Base-by-base conservation (phyloP, 192 early-diverging fungal species). In the Coemansia sp. region DNA sequence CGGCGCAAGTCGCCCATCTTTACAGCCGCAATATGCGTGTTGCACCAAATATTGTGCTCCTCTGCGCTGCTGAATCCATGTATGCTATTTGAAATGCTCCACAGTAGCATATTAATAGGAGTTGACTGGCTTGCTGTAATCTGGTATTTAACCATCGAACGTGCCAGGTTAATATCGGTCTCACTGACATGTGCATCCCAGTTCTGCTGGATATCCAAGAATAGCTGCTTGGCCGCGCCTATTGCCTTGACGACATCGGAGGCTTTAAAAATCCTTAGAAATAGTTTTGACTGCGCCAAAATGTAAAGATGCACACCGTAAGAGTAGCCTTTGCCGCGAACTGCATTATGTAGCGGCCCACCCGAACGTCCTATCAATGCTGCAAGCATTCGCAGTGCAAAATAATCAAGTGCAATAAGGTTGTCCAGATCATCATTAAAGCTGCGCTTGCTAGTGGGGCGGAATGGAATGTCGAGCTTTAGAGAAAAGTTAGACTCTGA, bases 321-420 rank as follows among this genome's bases (percentile, higher is more conserved):
- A 0, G 93, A 91, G 61, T 86, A 92, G 21, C 90, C 89, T 32
- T 81, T 79, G 15, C 93, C 93, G 43, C 94, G 87, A 23, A 94
- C 86, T 0, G 88, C 87, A 9, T 83, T 89, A 79, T 88, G 92
- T 5, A 95, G 76, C 0, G 92, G 91, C 0, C 94, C 94, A 53
- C 93, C 93, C 5, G 83, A 78, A 23, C 89, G 83, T 9, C 89
- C 86, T 8, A 95, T 71, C 11, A 94, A 68, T 61, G 90, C 88
- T n/a, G 85, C 75, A 19, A 95, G 72, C 38, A 94, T 70, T 1
- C 63, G 45, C 4, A 93, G 86, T 45, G 87, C 84, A 44, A 79
- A 86, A 39, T 73, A 76, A 65, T 89, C 87, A 40, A 83, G 37
- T 13, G 78, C 57, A 23, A 73, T 83, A 32, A 84, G 74, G 12